Percentiles rank a stretch among this genome's conserved stretches.
Evolutionary conservation across 257 asterid species (phyloP).

Genomic region (Gentiana macrophylla): DNA sequence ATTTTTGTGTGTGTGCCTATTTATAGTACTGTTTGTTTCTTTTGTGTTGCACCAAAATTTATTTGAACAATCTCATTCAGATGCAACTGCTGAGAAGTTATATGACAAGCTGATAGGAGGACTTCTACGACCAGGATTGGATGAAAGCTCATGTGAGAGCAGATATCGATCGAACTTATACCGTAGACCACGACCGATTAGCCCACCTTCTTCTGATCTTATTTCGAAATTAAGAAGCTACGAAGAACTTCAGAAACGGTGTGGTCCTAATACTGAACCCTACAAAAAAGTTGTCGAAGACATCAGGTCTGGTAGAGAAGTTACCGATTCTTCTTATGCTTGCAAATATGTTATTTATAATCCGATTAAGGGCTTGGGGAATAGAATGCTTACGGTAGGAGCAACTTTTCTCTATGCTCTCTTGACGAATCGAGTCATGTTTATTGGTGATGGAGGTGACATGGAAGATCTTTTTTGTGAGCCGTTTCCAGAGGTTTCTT

Average conservation of each 20-base stretch:
- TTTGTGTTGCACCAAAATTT: no score
- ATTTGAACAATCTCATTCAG: no score
- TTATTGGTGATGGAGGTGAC: conserved; percentile 48
- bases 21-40: no score
- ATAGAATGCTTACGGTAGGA: conserved; percentile 50
- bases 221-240: conserved; percentile 57
- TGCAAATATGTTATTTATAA: conserved; percentile 74
- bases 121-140: conserved; percentile 53
- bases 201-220: conserved; percentile 48
- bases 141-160: conserved; percentile 56
- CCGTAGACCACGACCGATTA: conserved; percentile 20
- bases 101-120: conserved; percentile 47
- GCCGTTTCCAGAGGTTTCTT: conserved; percentile 70
- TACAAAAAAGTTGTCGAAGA: conserved; percentile 39
- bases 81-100: conserved; percentile 1
- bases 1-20: no score
- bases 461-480: conserved; percentile 72
- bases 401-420: conserved; percentile 77
- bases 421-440: conserved; percentile 62
- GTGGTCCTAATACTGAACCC: conserved; percentile 55
- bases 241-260: conserved; percentile 57
- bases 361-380: conserved; percentile 64
- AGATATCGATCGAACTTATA: conserved; percentile 48
- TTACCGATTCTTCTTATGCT: conserved; percentile 17
- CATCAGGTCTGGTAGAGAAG: conserved; percentile 30